Evolutionary conservation across 257 asterid genomes (phyloP), one percentile per base, ranked within the genome.

Genomic region (Solanum corneliomulleri): DNA sequence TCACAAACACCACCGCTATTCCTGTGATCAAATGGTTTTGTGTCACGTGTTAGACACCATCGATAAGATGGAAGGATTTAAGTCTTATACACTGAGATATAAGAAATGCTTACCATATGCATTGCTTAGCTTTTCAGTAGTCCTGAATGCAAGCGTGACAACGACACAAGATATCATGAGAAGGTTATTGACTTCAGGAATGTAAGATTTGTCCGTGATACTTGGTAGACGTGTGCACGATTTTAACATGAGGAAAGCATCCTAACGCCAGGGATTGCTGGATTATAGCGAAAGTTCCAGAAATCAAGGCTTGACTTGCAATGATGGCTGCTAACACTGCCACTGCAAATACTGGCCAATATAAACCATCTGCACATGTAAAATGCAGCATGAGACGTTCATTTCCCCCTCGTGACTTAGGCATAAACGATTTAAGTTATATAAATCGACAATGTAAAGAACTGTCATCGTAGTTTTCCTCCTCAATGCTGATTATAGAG

Each of bases 251-350:
- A 33, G 96, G 94, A 64, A 94, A 94, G 29, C 97, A 94, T 20
- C 97, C 97, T 1, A 94, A 86, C 1, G 93, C 80, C 5, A 94
- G 91, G 1, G 97, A 94, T 29, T 94, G 97, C 11, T 89, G 94
- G 42, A 94, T 91, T 72, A 94, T 93, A 1, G 95, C 90, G 42
- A 94, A 94, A 2, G 95, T 87, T 3, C 93, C 97, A 0, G 97
- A 90, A 66, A 94, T 94, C 93, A 94, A 64, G 3, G 97, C 93
- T 85, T 94, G 97, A 58, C 97, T 94, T 27, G 97, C 95, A 14
- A 94, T 89, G 85, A 92, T 86, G 2, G 97, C 85, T 4, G 97
- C 94, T 41, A 86, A 4, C 0, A 91, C 92, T 5, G 95, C 93
- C 29, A 91, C 90, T 77, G 89, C 93, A 84, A 94, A 93, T 93